Evolutionary conservation across 208 protist genomes (phyloP), one percentile per base, ranked within the genome.

Genomic region (Balamuthia mandrillaris): DNA sequence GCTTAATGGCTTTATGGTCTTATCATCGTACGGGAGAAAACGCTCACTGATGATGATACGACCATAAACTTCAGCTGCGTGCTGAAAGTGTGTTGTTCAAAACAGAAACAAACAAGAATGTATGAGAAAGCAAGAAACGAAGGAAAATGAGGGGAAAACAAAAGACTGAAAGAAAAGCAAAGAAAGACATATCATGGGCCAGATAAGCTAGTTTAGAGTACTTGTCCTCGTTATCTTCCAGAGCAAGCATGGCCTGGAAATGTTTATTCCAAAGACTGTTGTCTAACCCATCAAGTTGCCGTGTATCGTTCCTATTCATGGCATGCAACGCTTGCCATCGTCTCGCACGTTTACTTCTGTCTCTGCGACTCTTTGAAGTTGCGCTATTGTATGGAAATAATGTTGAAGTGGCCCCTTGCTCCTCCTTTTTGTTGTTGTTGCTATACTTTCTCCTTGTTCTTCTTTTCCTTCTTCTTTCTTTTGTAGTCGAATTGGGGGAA

Each of bases 11-110:
- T 84, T 77, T 3, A 90, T 88, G 44, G 72, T 88, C 33, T 90
- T 90, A 35, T 54, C 24, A 16, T 86, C 45, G 21, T 70, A 47
- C 10, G 31, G 45, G 9, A 87, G 47, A 39, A 86, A 72, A 18
- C 79, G 39, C 42, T 90, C 85, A 7, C 85, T 85, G 5, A 90
- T 90, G 45, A 90, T 86, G 37, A 90, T 81, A 41, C 78, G 74
- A 21, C 88, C 88, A 75, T 87, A 88, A 5, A 84, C 78, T 39
- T 87, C 72, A 9, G 88, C 88, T 49, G 56, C 75, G 21, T 88
- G 65, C 29, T 88, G 84, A 56, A 91, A 91, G 51, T 84, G 72
- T 81, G 49, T n/a, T n/a, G n/a, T n/a, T n/a, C n/a, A n/a, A n/a
- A n/a, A n/a, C n/a, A n/a, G n/a, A n/a, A n/a, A n/a, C n/a, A n/a